These are phyloP conservation scores for Paecilomyces sp. DNA, from an alignment of 2,329 filamentous ascomycete species.

Conservation along the genomic window DNA sequence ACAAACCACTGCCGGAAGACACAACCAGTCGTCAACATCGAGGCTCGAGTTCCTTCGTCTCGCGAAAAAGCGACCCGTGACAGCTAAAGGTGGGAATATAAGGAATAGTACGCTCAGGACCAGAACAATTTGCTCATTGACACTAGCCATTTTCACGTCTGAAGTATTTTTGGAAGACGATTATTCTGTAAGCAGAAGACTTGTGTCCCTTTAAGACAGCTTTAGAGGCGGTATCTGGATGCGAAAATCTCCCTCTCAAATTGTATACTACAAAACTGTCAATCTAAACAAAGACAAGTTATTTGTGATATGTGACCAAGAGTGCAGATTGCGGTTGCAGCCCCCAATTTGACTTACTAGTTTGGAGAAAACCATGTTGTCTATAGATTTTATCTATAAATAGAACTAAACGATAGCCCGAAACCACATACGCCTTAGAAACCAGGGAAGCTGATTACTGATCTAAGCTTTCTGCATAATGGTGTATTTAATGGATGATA, in stretches of 20 bases:
- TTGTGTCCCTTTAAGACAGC: background rate
- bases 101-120: background rate
- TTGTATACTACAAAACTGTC: background rate
- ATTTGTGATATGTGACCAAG: background rate
- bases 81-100: background rate
- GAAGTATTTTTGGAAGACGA: background rate
- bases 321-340: background rate
- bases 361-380: too few relatives aligned
- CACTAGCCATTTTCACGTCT: background rate
- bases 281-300: background rate
- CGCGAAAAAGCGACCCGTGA: background rate
- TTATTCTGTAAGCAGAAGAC: background rate
- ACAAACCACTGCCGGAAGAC: background rate
- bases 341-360: too few relatives aligned
- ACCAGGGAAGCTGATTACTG: too few relatives aligned
- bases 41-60: background rate
- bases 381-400: too few relatives aligned
- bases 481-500: too few relatives aligned
- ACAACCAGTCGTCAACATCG: background rate
- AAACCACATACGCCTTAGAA: too few relatives aligned
- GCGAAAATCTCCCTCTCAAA: background rate
- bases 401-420: too few relatives aligned
- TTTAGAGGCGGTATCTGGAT: background rate
- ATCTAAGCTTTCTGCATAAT: too few relatives aligned
- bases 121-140: background rate